These are phyloP conservation scores for Colletotrichum agaves DNA, from an alignment of 2,329 filamentous ascomycete genomes.

Conservation along the genomic window DNA sequence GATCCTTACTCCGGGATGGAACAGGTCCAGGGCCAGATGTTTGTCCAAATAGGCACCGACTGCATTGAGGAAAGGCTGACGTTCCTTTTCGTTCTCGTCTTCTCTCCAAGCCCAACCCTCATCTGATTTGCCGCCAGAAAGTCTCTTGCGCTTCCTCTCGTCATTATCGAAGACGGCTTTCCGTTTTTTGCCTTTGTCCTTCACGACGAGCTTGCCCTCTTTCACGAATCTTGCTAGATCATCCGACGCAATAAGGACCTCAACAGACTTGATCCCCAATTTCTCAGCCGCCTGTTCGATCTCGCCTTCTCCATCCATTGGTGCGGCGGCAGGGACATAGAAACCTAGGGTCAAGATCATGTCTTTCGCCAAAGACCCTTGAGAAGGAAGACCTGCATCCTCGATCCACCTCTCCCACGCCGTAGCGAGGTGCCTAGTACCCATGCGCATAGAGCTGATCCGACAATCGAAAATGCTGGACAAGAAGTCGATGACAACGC, in stretches of 20 bases:
- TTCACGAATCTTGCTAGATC: conserved; percentile 60
- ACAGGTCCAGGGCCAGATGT: conserved; percentile 66
- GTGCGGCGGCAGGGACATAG: conserved; percentile 49
- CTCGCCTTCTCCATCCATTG: conserved; percentile 1
- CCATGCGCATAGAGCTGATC: conserved; percentile 60
- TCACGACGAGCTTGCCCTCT: conserved; percentile 48
- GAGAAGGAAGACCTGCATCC: conserved; percentile 48
- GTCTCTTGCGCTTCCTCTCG: conserved; percentile 52
- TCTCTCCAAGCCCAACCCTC: conserved; percentile 64
- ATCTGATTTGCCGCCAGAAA: conserved; percentile 59
- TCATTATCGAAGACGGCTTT: conserved; percentile 47
- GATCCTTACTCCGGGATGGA: conserved; percentile 64
- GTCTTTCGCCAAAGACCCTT: conserved; percentile 54
- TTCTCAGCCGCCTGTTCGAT: conserved; percentile 36
- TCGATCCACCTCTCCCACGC: conserved; percentile 64
- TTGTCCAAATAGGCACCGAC: conserved; percentile 60
- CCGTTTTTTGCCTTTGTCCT: conserved; percentile 14
- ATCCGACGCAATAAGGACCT: conserved; percentile 60
- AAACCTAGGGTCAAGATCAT: conserved; percentile 64
- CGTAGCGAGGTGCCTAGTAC: conserved; percentile 60
- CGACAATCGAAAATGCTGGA: conserved; percentile 66
- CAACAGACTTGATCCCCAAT: conserved; percentile 56
- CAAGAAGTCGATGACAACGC: conserved; percentile 62
- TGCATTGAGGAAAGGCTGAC: conserved; percentile 62
- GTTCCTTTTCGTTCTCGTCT: conserved; percentile 30